These are phyloP conservation scores for Gnetum montanum DNA, from an alignment of 75 land plant species.

Conservation along the genomic window DNA sequence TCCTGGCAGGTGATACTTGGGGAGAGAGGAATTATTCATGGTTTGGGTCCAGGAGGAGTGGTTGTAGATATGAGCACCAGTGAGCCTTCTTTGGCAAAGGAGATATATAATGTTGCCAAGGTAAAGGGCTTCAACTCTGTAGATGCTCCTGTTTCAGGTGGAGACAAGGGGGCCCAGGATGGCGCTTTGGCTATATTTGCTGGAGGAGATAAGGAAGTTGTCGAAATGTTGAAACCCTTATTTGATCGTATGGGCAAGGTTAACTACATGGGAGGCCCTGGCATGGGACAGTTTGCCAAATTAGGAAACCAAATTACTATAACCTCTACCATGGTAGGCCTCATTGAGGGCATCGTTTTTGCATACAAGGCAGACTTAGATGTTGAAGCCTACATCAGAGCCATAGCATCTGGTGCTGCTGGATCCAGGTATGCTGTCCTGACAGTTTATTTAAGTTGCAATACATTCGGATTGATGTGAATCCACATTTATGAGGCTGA, in stretches of 20 bases:
- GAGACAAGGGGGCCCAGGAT: constrained; percentile 35
- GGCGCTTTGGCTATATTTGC: constrained; percentile 68
- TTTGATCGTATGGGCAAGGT: constrained; percentile 60
- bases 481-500: too few species aligned
- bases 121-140: constrained; percentile 23
- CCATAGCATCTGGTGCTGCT: constrained; percentile 71
- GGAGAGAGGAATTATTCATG: constrained; percentile 30
- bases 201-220: constrained; percentile 50
- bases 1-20: constrained; percentile 37
- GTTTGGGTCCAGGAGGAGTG: constrained; percentile 47
- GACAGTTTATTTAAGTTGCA: too few species aligned
- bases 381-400: constrained; percentile 37
- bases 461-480: too few species aligned
- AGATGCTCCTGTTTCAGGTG: constrained; percentile 69
- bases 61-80: constrained; percentile 82
- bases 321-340: constrained; percentile 62
- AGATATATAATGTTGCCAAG: constrained; percentile 34
- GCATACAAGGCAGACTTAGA: constrained; percentile 76
- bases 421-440: constrained; percentile 73
- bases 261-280: constrained; percentile 73
- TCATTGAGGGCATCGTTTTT: constrained; percentile 75
- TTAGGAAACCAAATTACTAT: constrained; percentile 73
- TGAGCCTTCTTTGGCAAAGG: constrained; percentile 62
- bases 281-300: constrained; percentile 68
- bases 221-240: constrained; percentile 35